These are phyloP conservation scores for Aquilaria sinensis DNA, from an alignment of 345 rosid species.

Conservation along the genomic window DNA sequence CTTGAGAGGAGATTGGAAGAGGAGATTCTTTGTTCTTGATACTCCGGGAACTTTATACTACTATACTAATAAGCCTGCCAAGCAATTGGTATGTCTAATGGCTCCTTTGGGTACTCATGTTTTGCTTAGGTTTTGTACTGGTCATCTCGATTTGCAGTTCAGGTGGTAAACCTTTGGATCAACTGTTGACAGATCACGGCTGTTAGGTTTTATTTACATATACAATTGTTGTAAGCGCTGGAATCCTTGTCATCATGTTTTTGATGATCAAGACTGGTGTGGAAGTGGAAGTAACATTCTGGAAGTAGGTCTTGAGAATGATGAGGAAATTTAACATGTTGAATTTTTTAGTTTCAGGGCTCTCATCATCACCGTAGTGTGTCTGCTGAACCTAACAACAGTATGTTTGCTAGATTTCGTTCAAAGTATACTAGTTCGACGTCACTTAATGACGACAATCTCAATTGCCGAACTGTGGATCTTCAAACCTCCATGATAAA, in stretches of 20 bases:
- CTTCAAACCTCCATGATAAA: conserved; percentile 67
- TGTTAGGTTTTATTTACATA: background rate
- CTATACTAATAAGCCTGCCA: conserved; percentile 57
- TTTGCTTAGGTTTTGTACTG: background rate
- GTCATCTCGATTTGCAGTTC: no score
- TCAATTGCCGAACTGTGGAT: conserved; percentile 50
- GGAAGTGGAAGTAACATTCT: background rate
- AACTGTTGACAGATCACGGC: background rate
- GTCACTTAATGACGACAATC: conserved; percentile 49
- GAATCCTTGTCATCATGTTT: no score
- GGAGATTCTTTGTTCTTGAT: conserved; percentile 84
- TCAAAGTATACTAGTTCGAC: conserved; percentile 49
- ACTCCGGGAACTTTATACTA: conserved; percentile 72
- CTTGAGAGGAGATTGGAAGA: conserved; percentile 75
- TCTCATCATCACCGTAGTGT: conserved; percentile 47
- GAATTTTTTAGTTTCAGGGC: conserved; percentile 36
- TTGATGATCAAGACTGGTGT: no score
- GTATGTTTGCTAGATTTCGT: conserved; percentile 81
- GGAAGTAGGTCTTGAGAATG: background rate
- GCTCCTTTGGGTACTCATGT: conserved; percentile 7
- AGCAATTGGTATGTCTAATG: conserved; percentile 41
- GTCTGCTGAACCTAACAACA: conserved; percentile 47
- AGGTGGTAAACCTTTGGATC: no score
- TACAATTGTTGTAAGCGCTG: background rate
- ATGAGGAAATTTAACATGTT: background rate